phyloP scores from a whole-genome alignment of 441 rosid species.

The Syzygium malaccense region DNA sequence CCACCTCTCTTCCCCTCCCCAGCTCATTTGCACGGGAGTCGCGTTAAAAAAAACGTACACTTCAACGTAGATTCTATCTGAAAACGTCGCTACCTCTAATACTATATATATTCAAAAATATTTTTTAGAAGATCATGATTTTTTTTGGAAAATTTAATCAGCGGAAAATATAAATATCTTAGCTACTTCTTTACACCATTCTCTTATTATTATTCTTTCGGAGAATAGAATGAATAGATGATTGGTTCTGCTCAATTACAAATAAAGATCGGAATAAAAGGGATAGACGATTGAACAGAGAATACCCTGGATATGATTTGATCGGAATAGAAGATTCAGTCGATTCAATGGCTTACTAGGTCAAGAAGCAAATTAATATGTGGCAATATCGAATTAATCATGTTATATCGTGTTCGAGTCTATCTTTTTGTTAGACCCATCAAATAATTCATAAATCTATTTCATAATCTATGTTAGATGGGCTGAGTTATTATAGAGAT shows the following conservation, averaged over 20 bases:
- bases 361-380: neutral
- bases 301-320: neutral
- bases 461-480: too few relatives aligned
- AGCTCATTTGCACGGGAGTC: neutral
- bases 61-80: neutral
- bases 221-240: neutral
- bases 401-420: accelerated
- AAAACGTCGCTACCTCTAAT: neutral
- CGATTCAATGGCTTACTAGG: accelerated
- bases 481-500: too few relatives aligned
- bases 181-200: accelerated
- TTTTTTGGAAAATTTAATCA: accelerated
- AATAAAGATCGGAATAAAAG: neutral
- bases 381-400: neutral
- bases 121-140: neutral
- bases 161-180: accelerated
- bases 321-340: accelerated
- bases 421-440: too few relatives aligned
- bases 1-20: neutral
- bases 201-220: neutral
- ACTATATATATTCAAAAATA: neutral
- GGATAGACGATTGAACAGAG: neutral
- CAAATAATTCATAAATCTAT: too few relatives aligned
- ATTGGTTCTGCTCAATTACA: neutral
- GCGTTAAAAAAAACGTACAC: neutral